A percentile compares a stretch with the other conserved stretches of the same genome.
Conservation (phyloP, 2,329 filamentous ascomycete species). For the Epichloe glyceriae region DNA sequence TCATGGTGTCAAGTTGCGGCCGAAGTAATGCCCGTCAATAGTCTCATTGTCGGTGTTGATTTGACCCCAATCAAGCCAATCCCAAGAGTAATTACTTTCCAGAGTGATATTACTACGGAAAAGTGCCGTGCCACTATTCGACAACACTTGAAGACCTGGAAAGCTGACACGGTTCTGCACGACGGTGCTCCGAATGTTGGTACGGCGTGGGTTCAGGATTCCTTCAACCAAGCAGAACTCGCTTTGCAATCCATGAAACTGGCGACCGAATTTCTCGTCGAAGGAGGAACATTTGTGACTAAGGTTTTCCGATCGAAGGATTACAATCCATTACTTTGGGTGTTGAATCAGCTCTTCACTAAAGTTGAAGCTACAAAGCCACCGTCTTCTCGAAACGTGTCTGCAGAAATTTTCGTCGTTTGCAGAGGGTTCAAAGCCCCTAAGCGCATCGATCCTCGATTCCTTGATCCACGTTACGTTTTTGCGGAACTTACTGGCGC, state of each 20-base stretch:
- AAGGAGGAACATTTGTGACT: constrained; percentile 88
- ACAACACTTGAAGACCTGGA: constrained; percentile 87
- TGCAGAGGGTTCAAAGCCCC: constrained; percentile 92
- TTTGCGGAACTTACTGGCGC: constrained; percentile 84
- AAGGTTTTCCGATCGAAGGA: constrained; percentile 97
- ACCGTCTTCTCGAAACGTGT: constrained; percentile 88
- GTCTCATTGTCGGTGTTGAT: constrained; percentile 89
- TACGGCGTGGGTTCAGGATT: constrained; percentile 96
- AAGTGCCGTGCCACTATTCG: constrained; percentile 87
- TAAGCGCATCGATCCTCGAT: constrained; percentile 82
- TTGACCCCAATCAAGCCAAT: constrained; percentile 92
- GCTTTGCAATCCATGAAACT: constrained; percentile 83
- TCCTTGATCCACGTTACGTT: constrained; percentile 77
- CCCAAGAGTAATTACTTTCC: constrained; percentile 85
- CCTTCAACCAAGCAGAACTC: constrained; percentile 92
- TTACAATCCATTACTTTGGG: constrained; percentile 91
- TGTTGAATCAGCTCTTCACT: constrained; percentile 90
- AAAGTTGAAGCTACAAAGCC: constrained; percentile 97
- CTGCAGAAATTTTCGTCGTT: constrained; percentile 96
- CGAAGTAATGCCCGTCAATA: constrained; percentile 83
- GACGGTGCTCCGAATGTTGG: constrained; percentile 97
- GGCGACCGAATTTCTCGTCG: constrained; percentile 80
- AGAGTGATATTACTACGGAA: constrained; percentile 95
- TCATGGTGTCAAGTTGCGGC: constrained; percentile 95
- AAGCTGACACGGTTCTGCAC: constrained; percentile 88